These are phyloP conservation scores for Sarocladiaceae sp. DNA, from an alignment of 2,329 filamentous ascomycete genomes.

Conservation along the genomic window DNA sequence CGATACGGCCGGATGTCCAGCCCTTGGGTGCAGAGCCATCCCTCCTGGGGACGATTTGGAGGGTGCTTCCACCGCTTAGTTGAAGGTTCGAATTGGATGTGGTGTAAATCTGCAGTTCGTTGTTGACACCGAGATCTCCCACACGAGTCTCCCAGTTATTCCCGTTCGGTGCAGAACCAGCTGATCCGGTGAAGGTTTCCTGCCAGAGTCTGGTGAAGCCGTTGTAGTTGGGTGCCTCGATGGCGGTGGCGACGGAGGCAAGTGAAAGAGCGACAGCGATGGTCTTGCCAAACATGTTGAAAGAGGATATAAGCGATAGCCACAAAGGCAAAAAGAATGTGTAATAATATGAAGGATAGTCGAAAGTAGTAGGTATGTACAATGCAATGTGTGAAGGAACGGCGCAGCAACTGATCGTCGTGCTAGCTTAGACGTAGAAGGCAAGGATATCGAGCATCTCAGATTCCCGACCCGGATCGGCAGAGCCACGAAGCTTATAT, in stretches of 20 bases:
- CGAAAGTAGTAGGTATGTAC: neutral
- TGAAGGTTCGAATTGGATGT: slow-evolving; percentile 39
- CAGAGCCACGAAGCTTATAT: neutral
- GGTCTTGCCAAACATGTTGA: neutral
- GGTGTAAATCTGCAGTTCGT: slow-evolving; percentile 42
- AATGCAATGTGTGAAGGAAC: neutral
- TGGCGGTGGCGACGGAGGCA: neutral
- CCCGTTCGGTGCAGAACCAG: slow-evolving; percentile 25
- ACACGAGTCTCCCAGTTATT: slow-evolving; percentile 29
- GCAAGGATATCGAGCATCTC: slow-evolving; percentile 6
- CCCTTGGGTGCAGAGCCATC: slow-evolving; percentile 24
- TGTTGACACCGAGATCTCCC: slow-evolving; percentile 37
- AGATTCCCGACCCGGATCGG: neutral
- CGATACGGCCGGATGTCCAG: slow-evolving; percentile 54
- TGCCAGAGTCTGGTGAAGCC: slow-evolving; percentile 37
- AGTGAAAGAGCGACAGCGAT: neutral
- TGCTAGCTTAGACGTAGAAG: slow-evolving; percentile 4
- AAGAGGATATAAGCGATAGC: neutral
- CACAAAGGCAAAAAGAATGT: neutral
- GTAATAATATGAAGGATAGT: neutral
- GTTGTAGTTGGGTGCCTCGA: slow-evolving; percentile 31
- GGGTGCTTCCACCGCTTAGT: slow-evolving; percentile 39
- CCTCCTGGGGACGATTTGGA: slow-evolving; percentile 42
- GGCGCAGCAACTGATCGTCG: slow-evolving; percentile 6
- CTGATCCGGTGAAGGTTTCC: slow-evolving; percentile 32